Evolutionary conservation across 73 alveolate species (phyloP).

Genomic region (Halteria grandinella): DNA sequence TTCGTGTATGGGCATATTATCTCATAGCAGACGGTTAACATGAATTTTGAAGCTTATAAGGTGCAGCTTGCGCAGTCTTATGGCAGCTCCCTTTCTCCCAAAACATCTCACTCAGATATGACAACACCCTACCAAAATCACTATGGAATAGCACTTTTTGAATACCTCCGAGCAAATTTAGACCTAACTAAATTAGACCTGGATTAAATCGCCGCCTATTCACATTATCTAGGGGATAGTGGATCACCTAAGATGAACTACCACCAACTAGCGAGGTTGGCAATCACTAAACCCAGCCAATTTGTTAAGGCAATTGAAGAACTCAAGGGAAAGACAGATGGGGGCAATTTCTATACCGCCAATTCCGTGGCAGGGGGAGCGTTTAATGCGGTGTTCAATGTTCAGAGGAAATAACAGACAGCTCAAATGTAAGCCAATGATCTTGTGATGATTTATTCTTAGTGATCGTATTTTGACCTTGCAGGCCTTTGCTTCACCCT

Average conservation of each 20-base stretch:
- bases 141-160: slow-evolving; percentile 6
- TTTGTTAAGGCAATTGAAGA: slow-evolving; percentile 35
- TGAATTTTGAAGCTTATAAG: slow-evolving; percentile 7
- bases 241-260: slow-evolving; percentile 4
- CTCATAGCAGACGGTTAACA: neutral
- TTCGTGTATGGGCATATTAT: slow-evolving; percentile 15
- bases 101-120: neutral
- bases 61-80: neutral
- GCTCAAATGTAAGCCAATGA: slow-evolving; percentile 16
- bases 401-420: neutral
- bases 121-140: neutral
- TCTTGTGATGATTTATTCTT: neutral
- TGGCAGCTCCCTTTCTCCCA: neutral
- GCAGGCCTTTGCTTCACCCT: slow-evolving; percentile 15
- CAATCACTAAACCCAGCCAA: slow-evolving; percentile 20
- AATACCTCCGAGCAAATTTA: slow-evolving; percentile 27
- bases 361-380: neutral
- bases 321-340: neutral
- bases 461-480: slow-evolving; percentile 10
- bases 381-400: slow-evolving; percentile 6
- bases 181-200: slow-evolving; percentile 9
- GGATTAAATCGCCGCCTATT: no score
- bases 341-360: neutral
- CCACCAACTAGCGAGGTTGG: neutral
- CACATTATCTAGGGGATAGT: no score